Base-by-base conservation (phyloP, 139 green algal genomes). In the Micractinium conductrix region DNA sequence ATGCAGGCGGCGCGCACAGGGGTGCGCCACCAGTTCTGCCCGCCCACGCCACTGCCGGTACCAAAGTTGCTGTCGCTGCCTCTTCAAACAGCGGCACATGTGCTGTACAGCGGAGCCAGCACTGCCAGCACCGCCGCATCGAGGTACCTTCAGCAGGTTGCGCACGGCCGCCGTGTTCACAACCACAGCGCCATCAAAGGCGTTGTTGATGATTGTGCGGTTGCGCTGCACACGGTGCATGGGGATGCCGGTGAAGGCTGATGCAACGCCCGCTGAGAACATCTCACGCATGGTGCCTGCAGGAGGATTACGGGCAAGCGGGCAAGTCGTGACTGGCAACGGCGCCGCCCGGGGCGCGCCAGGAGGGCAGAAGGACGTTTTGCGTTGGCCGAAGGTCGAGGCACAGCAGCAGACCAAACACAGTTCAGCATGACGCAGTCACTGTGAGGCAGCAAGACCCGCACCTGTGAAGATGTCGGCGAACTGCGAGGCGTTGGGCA, bases 261-360 rank as follows among this genome's bases (percentile, higher is more conserved):
- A 62, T 4, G 48, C 44, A 24, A 79, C 72, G 35, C 72, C 72
- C 6, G 72, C 48, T 26, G 19, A 38, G 30, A 79, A 79, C 72
- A 79, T 79, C n/a, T 79, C 72, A 4, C 72, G 43, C 72, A 79
- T 62, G 8, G 72, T 65, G 44, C 42, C 72, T 79, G 72, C 72
- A 79, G 26, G 28, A 10, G 42, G 28, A 24, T 10, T 16, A 58
- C 16, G 48, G 48, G 48, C 10, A 4, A 10, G 35, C 19, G 12
- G 9, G 40, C 40, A 55, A 58, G 1, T 22, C 6, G 4, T 38
- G 10, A 21, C 14, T 35, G 4, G 35, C 26, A 48, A n/a, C n/a
- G n/a, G n/a, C n/a, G n/a, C n/a, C n/a, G n/a, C n/a, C n/a, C n/a
- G n/a, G n/a, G n/a, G n/a, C n/a, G n/a, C n/a, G n/a, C n/a, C n/a